Base-by-base conservation (phyloP, 2,329 filamentous ascomycete genomes). In the Lachnellula arida region DNA sequence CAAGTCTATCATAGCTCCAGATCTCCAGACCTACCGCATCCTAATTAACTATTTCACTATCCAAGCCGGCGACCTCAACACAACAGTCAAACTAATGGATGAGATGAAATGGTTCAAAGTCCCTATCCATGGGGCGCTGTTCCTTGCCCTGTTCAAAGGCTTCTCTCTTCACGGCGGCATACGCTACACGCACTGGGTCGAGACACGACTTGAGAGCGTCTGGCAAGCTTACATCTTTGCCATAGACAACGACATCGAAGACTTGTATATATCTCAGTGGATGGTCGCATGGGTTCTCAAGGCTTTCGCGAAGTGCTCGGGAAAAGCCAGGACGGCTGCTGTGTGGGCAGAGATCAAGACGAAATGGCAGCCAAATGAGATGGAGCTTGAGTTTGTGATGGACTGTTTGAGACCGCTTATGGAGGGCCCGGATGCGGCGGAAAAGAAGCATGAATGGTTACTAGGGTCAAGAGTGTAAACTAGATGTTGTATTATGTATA, bases 131-230 rank as follows among this genome's bases (percentile, higher is more conserved):
- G 88, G 87, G 5, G 81, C 87, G 55, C 81, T 96, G 23, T 97
- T 93, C 66, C 76, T 94, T 39, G 80, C 87, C 7, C 76, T 97
- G 3, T 89, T 97, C 73, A 87, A 90, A 65, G 91, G 89, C 0
- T 99, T 97, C 68, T 78, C 80, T 34, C 71, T 75, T 2, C 86
- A 96, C 67, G 93, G 92, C 11, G 85, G 84, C 25, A 72, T 79
- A 17, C 73, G 76, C 23, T 76, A 85, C 60, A 85, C 85, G 0
- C 78, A 82, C 12, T 99, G 94, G 93, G 90, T 83, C 28, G 75
- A 77, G 32, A 72, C 80, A 61, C 80, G 84, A n/a, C 79, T 97
- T 2, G 79, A 86, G 44, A 78, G 76, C 43, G 82, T 91, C 11
- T 88, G 88, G 78, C 70, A 76, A 8, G 81, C 87, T 0, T 84